Evolutionary conservation across 495 filamentous ascomycete species (phyloP), one percentile per base, ranked within the genome.

Genomic region (Aspergillus incahuasiensis): DNA sequence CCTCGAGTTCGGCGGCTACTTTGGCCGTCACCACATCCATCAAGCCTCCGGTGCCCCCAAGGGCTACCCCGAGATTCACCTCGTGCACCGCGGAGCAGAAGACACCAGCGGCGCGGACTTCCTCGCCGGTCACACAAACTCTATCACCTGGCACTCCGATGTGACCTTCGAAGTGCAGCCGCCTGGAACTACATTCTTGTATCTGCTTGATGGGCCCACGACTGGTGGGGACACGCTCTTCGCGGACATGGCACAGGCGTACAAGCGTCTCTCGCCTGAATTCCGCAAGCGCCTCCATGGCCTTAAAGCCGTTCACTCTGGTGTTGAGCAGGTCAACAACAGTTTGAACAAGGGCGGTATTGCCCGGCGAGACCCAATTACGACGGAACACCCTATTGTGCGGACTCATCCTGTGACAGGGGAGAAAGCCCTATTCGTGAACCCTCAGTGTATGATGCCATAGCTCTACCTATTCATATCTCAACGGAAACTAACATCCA

Each of bases 391-490:
- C 60, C 84, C 84, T 0, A 63, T 86, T 57, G 82, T 87, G 5
- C 68, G 84, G 7, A 84, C 78, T 5, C 85, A 88, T 62, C 83
- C 83, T 0, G 76, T 77, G 19, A 59, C 60, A 24, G 68, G 91
- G 11, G 88, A 95, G 75, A 95, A 95, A 71, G 88, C 90, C 0
- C 70, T 95, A 8, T 95, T 82, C 60, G 84, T 96, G 42, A 95
- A 95, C 64, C 85, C 86, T 8, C 87, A 92, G 68, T 95, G 89
- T 91, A 69, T 82, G 85, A 65, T 0, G 12, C 20, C 7, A 19
- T 34, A 34, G 13, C 19, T 42, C 20, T 19, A n/a, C 35, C n/a
- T 22, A 24, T 16, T n/a, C n/a, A n/a, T n/a, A n/a, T n/a, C n/a
- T n/a, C n/a, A n/a, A n/a, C n/a, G 22, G 25, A 53, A 59, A 32